Base-by-base conservation (phyloP, 306 rosid genomes). In the Canavalia gladiata region DNA sequence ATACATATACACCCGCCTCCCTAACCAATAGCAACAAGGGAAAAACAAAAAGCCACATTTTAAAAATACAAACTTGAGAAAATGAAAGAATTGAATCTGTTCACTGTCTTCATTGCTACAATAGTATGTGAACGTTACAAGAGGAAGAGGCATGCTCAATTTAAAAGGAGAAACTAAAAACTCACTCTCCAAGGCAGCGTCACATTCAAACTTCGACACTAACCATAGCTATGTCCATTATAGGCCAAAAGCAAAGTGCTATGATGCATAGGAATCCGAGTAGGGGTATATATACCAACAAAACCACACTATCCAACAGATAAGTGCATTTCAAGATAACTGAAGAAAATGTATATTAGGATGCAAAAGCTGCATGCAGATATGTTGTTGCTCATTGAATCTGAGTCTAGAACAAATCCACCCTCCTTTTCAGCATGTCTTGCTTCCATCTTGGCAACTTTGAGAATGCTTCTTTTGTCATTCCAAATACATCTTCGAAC, bases 381-480 rank as follows among this genome's bases (percentile, higher is more conserved):
- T 62, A 67, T 71, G 71, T 69, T 71, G 71, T 69, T 80, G 75
- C 82, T 86, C 81, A 55, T 67, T 31, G 70, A 10, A 72, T 50
- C 50, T 63, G 78, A 43, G 74, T 77, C 86, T 92, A 96, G 76
- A 96, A 96, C 70, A 96, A 84, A 80, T 93, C 99, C 8, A 86
- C 78, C 87, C 92, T 96, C 93, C 83, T 93, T 83, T 96, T 96
- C 87, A 86, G 93, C 98, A 96, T 86, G 84, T 93, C 99, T 92
- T 96, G 99, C 89, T 96, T 96, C 99, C 99, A 96, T 86, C 84
- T 90, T 29, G 99, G 99, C 82, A 89, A 84, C 87, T 87, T 92
- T 49, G 90, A 77, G 94, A 96, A 96, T 68, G 90, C 91, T 76
- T 88, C 99, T 83, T 93, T 96, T n/a, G 81, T 39, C 81, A 88